Evolutionary conservation across 495 filamentous ascomycete genomes (phyloP).

Genomic region (Xylaria intraflava): DNA sequence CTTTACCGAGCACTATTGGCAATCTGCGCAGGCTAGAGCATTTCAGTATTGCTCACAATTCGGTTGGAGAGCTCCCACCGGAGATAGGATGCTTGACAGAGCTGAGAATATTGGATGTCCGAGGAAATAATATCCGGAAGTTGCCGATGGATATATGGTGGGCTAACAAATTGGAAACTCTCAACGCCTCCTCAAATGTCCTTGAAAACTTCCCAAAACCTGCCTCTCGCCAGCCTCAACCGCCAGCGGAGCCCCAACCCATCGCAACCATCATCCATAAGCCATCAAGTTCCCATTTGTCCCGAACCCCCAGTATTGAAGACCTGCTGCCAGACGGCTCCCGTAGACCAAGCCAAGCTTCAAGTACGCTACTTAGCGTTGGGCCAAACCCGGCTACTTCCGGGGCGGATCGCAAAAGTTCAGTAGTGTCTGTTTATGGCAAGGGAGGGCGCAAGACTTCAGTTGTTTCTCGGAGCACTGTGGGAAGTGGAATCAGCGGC

Average conservation of each 20-base stretch:
- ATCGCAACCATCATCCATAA: conserved; percentile 35
- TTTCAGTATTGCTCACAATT: conserved; percentile 89
- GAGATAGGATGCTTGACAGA: conserved; percentile 83
- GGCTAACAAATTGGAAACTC: conserved; percentile 75
- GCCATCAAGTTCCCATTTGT: conserved; percentile 46
- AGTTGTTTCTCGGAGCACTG: conserved; percentile 60
- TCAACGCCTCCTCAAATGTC: conserved; percentile 94
- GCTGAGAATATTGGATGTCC: conserved; percentile 74
- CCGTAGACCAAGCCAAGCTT: conserved; percentile 79
- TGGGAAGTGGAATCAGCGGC: conserved; percentile 35
- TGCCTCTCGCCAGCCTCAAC: conserved; percentile 52
- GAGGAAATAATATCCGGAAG: conserved; percentile 84
- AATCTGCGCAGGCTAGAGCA: conserved; percentile 78
- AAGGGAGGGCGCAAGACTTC: conserved; percentile 76
- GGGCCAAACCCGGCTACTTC: conserved; percentile 61
- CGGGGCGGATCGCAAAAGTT: conserved; percentile 63
- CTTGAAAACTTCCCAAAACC: conserved; percentile 85
- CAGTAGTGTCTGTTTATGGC: conserved; percentile 70
- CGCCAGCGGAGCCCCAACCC: conserved; percentile 41
- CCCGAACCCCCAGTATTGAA: conserved; percentile 62
- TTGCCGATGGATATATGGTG: conserved; percentile 92
- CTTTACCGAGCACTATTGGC: conserved; percentile 75
- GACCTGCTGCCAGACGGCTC: conserved; percentile 68
- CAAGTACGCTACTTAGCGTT: conserved; percentile 65
- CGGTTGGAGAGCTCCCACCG: conserved; percentile 69